These are phyloP conservation scores for Helianthus tuberosus DNA, from an alignment of 129 eudicot genomes.

Conservation along the genomic window DNA sequence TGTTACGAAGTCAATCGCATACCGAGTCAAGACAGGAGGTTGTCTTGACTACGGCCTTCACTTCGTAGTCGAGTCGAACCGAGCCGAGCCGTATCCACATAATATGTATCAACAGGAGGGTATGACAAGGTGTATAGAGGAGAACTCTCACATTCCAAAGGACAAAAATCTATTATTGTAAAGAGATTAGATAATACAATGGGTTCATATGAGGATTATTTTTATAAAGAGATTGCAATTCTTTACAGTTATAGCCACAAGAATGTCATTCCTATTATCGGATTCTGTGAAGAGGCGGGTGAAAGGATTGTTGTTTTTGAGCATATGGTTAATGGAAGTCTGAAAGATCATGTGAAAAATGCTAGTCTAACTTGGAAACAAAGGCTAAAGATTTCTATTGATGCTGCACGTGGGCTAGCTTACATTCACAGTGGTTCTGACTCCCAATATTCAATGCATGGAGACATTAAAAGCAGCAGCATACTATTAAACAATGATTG, in stretches of 20 bases:
- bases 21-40: too few relatives aligned
- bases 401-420: slow-evolving; percentile 28
- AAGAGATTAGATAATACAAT: slow-evolving; percentile 2
- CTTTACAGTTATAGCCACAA: slow-evolving; percentile 25
- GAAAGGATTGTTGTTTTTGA: slow-evolving; percentile 31
- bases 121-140: slow-evolving; percentile 29
- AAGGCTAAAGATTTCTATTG: slow-evolving; percentile 22
- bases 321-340: slow-evolving; percentile 31
- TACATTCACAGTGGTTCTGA: slow-evolving; percentile 24
- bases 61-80: too few relatives aligned
- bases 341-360: slow-evolving; percentile 23
- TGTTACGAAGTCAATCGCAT: too few relatives aligned
- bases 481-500: slow-evolving; percentile 22
- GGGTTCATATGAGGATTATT: neutral
- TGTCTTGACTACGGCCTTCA: too few relatives aligned
- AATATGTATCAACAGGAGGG: too few relatives aligned
- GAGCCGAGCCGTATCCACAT: too few relatives aligned
- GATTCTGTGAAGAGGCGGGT: slow-evolving; percentile 36
- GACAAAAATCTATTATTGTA: slow-evolving; percentile 19
- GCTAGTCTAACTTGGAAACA: slow-evolving; percentile 27
- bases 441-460: slow-evolving; percentile 18
- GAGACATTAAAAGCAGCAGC: slow-evolving; percentile 24
- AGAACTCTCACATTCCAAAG: slow-evolving; percentile 19
- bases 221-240: slow-evolving; percentile 16
- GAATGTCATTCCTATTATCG: slow-evolving; percentile 24